Percentiles rank a stretch among this genome's conserved stretches.
phyloP scores from a whole-genome alignment of 2,329 filamentous ascomycete genomes.

The Alternaria conjuncta region DNA sequence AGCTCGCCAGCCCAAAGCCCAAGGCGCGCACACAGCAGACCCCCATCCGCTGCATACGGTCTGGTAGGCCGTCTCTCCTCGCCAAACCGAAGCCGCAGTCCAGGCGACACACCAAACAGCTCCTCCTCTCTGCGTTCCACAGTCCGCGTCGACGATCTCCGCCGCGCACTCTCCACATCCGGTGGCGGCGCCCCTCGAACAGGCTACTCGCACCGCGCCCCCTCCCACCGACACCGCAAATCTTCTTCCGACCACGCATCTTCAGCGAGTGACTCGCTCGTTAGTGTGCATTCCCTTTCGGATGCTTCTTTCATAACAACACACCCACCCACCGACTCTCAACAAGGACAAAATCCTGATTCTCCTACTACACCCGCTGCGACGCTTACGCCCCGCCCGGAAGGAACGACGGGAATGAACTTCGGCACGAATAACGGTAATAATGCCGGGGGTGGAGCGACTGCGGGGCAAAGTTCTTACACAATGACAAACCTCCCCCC shows the following conservation, averaged over 20 bases:
- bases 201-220: conserved; percentile 36
- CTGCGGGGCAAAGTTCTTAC: no score
- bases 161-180: conserved; percentile 52
- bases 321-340: conserved; percentile 16
- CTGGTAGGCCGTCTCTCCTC: conserved; percentile 41
- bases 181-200: conserved; percentile 34
- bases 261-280: conserved; percentile 63
- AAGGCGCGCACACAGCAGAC: conserved; percentile 40
- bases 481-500: conserved; percentile 34
- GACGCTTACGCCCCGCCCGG: conserved; percentile 29
- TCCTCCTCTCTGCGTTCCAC: conserved; percentile 48
- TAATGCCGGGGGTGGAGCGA: no score
- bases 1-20: conserved; percentile 43
- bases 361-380: conserved; percentile 27
- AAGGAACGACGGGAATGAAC: conserved; percentile 5
- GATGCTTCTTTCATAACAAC: conserved; percentile 61
- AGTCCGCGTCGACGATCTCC: conserved; percentile 55
- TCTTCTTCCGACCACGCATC: conserved; percentile 56
- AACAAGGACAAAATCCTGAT: not conserved
- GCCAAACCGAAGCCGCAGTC: conserved; percentile 36
- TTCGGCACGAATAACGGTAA: conserved; percentile 10
- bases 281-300: conserved; percentile 73
- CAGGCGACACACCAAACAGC: conserved; percentile 42
- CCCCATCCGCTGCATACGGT: conserved; percentile 43
- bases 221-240: conserved; percentile 38